phyloP scores from a whole-genome alignment of 352 stramenopile genomes.

The Globisporangium cystogenes region DNA sequence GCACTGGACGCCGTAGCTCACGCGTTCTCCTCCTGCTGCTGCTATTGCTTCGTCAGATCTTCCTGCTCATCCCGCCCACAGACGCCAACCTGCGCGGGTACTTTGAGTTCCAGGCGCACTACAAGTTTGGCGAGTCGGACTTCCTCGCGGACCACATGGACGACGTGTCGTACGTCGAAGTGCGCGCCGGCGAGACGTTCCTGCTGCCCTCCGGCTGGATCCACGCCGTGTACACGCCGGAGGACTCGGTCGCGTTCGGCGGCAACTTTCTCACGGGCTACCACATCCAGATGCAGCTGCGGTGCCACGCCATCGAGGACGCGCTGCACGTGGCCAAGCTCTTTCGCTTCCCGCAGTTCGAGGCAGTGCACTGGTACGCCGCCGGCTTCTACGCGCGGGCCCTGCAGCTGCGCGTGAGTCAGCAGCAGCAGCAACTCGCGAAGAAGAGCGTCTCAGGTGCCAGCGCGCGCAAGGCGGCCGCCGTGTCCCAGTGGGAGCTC shows the following conservation, averaged over 20 bases:
- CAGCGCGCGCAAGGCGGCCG: neutral
- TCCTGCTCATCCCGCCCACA: slow-evolving; percentile 36
- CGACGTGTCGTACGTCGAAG: slow-evolving; percentile 23
- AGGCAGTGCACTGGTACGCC: slow-evolving; percentile 31
- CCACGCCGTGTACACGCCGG: slow-evolving; percentile 31
- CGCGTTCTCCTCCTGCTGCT: neutral
- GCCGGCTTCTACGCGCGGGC: slow-evolving; percentile 22
- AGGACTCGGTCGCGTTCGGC: slow-evolving; percentile 38
- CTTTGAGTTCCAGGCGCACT: slow-evolving; percentile 18
- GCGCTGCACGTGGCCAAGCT: slow-evolving; percentile 15
- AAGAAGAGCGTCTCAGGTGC: slow-evolving; percentile 1
- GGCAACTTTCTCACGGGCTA: slow-evolving; percentile 38
- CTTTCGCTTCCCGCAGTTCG: slow-evolving; percentile 34
- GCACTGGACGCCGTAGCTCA: neutral
- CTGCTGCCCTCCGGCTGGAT: slow-evolving; percentile 43
- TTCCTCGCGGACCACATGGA: slow-evolving; percentile 23
- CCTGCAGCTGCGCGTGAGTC: slow-evolving; percentile 5
- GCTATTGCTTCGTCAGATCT: slow-evolving; percentile 16
- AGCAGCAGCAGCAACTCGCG: neutral
- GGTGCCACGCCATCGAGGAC: slow-evolving; percentile 25
- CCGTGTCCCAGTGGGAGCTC: slow-evolving; percentile 21
- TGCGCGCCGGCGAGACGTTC: slow-evolving; percentile 31
- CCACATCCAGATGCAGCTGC: slow-evolving; percentile 29
- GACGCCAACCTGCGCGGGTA: slow-evolving; percentile 24
- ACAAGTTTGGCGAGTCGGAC: slow-evolving; percentile 16